Percentiles rank a stretch among this genome's conserved stretches.
Conservation (phyloP, 495 filamentous ascomycete species). For the Oidiodendron maius region DNA sequence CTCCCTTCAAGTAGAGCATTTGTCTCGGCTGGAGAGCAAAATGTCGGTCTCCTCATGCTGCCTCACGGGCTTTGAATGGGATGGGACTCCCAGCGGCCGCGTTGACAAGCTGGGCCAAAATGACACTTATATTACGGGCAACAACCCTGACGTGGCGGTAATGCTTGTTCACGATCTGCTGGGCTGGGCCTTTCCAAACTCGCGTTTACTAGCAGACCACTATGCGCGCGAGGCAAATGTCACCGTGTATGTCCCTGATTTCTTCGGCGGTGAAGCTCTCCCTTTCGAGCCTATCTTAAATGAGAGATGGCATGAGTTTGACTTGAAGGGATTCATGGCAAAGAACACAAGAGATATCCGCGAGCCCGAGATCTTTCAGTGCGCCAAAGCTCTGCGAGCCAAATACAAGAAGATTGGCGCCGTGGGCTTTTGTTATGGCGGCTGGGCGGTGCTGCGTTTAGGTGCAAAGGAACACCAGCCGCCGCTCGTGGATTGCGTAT, state of each 20-base stretch:
- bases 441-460: slow-evolving; percentile 39
- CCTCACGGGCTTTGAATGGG: slow-evolving; percentile 28
- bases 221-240: slow-evolving; percentile 41
- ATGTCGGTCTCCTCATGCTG: slow-evolving; percentile 3
- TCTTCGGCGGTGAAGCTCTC: slow-evolving; percentile 33
- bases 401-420: slow-evolving; percentile 21
- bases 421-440: slow-evolving; percentile 46
- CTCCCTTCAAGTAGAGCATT: no score
- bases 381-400: slow-evolving; percentile 26
- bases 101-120: slow-evolving; percentile 23
- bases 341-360: slow-evolving; percentile 33
- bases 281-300: slow-evolving; percentile 27
- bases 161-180: slow-evolving; percentile 42
- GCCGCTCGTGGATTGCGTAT: slow-evolving; percentile 39
- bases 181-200: slow-evolving; percentile 43
- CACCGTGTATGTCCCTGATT: slow-evolving; percentile 47
- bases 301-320: slow-evolving; percentile 26
- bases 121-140: slow-evolving; percentile 28
- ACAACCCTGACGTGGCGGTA: slow-evolving; percentile 31
- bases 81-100: slow-evolving; percentile 27
- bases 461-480: slow-evolving; percentile 28
- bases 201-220: slow-evolving; percentile 42
- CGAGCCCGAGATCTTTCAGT: slow-evolving; percentile 36
- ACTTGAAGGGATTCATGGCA: slow-evolving; percentile 27
- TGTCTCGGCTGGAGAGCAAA: no score